Evolutionary conservation across 306 rosid species (phyloP).

Genomic region (Dalbergia cultrata): DNA sequence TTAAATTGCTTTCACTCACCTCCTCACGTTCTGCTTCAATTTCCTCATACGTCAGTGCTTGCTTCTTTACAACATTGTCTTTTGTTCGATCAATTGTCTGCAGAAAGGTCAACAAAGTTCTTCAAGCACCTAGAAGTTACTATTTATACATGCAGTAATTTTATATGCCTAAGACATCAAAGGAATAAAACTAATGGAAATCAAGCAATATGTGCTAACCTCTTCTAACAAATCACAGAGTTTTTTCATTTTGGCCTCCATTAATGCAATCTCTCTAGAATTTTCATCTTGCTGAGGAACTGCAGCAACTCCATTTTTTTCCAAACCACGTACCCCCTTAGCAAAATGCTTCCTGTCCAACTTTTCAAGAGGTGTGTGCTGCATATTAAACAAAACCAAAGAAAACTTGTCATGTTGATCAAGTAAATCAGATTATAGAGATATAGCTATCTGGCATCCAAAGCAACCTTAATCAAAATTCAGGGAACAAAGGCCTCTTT

Average conservation of each 20-base stretch:
- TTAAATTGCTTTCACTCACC: constrained; percentile 59
- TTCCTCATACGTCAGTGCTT: constrained; percentile 94
- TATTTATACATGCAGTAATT: not conserved
- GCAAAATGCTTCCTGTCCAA: constrained; percentile 91
- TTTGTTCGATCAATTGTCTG: constrained; percentile 86
- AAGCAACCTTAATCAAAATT: constrained; percentile 34
- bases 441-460: constrained; percentile 4
- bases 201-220: constrained; percentile 57
- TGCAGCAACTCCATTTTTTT: constrained; percentile 63
- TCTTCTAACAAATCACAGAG: constrained; percentile 78
- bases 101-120: constrained; percentile 44
- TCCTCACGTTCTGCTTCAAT: constrained; percentile 97
- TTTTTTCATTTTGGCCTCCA: constrained; percentile 78
- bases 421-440: constrained; percentile 3
- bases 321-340: constrained; percentile 66
- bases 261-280: constrained; percentile 78
- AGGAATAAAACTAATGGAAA: constrained; percentile 27
- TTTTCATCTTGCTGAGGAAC: constrained; percentile 61
- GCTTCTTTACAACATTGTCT: constrained; percentile 94
- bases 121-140: constrained; percentile 6
- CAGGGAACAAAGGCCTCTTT: constrained; percentile 36
- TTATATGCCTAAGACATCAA: constrained; percentile 25
- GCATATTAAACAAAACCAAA: constrained; percentile 47
- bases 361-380: constrained; percentile 88
- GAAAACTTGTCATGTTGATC: constrained; percentile 15